Conservation (phyloP, 2,329 filamentous ascomycete genomes). For the Neopestalotiopsis rosae region DNA sequence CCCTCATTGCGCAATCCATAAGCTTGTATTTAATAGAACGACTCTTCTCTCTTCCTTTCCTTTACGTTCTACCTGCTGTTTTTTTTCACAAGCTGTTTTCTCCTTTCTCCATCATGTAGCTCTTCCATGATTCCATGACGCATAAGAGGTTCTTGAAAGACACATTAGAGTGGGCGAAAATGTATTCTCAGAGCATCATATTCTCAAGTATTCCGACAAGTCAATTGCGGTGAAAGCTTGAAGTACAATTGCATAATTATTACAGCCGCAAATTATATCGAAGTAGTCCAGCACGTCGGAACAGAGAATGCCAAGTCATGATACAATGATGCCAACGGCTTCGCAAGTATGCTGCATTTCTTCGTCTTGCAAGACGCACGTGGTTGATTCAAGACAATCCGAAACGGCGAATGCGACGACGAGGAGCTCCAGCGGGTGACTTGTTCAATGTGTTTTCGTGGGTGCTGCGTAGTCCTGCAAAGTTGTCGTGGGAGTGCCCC, state of each 20-base stretch:
- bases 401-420: conserved; percentile 23
- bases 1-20: no score
- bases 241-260: background rate
- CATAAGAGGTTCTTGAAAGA: no score
- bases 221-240: background rate
- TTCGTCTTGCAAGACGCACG: background rate
- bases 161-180: background rate
- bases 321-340: background rate
- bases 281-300: background rate
- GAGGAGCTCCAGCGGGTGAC: conserved; percentile 15
- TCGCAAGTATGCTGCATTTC: background rate
- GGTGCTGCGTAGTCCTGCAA: conserved; percentile 15
- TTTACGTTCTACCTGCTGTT: no score
- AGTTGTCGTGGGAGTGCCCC: conserved; percentile 32
- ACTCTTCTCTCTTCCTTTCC: no score
- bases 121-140: no score
- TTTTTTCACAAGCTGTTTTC: no score
- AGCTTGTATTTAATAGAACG: no score
- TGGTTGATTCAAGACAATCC: background rate
- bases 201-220: background rate
- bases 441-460: background rate
- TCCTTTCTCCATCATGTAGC: no score
- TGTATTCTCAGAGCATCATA: background rate
- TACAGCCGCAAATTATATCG: background rate
- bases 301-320: background rate